Conservation (phyloP, 192 early-diverging fungal species). For the Martensiomyces pterosporus region DNA sequence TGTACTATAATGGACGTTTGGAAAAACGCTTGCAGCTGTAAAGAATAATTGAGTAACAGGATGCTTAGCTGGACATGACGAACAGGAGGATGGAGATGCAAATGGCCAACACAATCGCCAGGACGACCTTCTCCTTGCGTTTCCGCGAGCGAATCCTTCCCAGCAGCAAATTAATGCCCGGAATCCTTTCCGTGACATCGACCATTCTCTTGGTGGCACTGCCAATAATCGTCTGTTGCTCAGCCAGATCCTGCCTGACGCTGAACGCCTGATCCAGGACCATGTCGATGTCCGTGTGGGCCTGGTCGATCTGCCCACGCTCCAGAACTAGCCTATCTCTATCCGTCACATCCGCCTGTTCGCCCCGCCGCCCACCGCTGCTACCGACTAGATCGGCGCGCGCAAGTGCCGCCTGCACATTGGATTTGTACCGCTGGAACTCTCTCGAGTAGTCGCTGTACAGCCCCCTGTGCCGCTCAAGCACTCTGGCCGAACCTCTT, state of each 20-base stretch:
- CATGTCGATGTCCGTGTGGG: conserved; percentile 49
- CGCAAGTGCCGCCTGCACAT: conserved; percentile 30
- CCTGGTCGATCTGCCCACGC: conserved; percentile 37
- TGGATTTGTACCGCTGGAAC: conserved; percentile 43
- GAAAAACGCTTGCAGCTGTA: too few relatives aligned
- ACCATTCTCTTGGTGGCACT: conserved; percentile 28
- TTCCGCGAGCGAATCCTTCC: conserved; percentile 45
- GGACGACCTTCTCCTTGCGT: conserved; percentile 48
- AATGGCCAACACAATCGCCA: conserved; percentile 33
- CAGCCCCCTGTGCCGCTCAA: conserved; percentile 40
- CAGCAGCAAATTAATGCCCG: conserved; percentile 47
- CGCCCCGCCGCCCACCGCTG: neutral
- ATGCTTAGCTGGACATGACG: conserved; percentile 20
- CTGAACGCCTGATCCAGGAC: conserved; percentile 47
- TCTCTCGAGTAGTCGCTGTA: conserved; percentile 39
- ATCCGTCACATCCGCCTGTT: conserved; percentile 14
- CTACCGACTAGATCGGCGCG: conserved; percentile 27
- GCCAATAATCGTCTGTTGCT: conserved; percentile 33
- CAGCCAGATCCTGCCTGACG: conserved; percentile 36
- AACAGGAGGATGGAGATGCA: conserved; percentile 40
- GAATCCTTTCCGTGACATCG: conserved; percentile 39
- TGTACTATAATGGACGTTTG: too few relatives aligned
- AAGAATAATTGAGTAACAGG: too few relatives aligned
- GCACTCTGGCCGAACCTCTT: conserved; percentile 39
- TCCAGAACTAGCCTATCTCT: conserved; percentile 38